A percentile compares a stretch with the other conserved stretches of the same genome.
These are phyloP conservation scores for Atkinsonella texensis DNA, from an alignment of 2,329 filamentous ascomycete species.

Conservation along the genomic window DNA sequence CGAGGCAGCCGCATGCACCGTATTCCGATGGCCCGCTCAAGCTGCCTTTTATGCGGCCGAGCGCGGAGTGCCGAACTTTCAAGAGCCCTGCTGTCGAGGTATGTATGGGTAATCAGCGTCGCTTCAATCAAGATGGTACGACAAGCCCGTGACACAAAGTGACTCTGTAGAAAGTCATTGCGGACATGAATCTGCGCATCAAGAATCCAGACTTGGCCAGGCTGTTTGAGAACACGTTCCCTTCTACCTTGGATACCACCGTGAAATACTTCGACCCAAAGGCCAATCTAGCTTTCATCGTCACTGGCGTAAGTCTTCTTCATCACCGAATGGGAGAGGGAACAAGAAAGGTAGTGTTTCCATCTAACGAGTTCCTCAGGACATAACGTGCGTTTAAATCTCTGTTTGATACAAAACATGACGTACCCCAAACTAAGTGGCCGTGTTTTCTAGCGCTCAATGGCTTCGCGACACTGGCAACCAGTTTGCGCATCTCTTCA, in stretches of 20 bases:
- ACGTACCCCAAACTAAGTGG: constrained; percentile 8
- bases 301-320: constrained; percentile 60
- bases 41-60: constrained; percentile 16
- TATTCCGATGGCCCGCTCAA: constrained; percentile 11
- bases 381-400: too few species aligned
- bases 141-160: background rate
- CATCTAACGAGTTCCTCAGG: too few species aligned
- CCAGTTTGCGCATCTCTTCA: constrained; percentile 58
- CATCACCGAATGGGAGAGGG: constrained; percentile 36
- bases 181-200: constrained; percentile 26
- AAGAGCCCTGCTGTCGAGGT: constrained; percentile 17
- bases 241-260: constrained; percentile 73
- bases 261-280: constrained; percentile 62
- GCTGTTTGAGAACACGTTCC: constrained; percentile 73
- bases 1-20: constrained; percentile 12
- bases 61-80: constrained; percentile 16
- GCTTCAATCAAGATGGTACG: background rate
- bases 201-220: constrained; percentile 55
- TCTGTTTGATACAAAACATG: constrained; percentile 10
- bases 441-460: constrained; percentile 13
- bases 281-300: constrained; percentile 60
- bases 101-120: background rate
- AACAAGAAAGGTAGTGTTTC: too few species aligned
- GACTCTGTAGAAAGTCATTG: constrained; percentile 13
- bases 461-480: constrained; percentile 80